phyloP scores from a whole-genome alignment of 2,329 filamentous ascomycete species.

The Tolypocladium ovalisporum region DNA sequence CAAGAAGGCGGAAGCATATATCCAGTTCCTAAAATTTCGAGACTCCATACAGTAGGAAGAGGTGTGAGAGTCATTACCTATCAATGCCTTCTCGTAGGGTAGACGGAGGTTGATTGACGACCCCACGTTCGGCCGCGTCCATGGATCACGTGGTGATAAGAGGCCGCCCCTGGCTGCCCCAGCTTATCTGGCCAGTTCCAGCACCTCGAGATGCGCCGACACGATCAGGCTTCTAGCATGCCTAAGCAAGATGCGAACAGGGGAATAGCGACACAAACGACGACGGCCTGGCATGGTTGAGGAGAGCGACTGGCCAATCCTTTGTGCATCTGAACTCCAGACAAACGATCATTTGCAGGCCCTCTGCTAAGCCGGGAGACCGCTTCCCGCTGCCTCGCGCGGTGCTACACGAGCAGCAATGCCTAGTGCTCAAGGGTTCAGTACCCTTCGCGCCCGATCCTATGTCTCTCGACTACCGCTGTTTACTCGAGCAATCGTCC shows the following conservation, averaged over 20 bases:
- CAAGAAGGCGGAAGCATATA: too few species aligned
- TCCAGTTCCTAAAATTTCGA: too few species aligned
- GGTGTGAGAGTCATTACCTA: too few species aligned
- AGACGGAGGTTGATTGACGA: too few species aligned
- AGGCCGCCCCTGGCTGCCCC: not conserved
- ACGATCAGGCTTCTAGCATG: not conserved
- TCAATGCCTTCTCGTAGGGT: too few species aligned
- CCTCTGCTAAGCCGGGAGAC: not conserved
- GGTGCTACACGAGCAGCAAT: slow-evolving; percentile 3
- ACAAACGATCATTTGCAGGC: not conserved
- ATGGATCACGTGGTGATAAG: not conserved
- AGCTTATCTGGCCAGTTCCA: not conserved
- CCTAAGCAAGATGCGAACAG: slow-evolving; percentile 1
- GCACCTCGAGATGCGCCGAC: not conserved
- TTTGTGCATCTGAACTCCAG: not conserved
- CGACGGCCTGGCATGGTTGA: not conserved
- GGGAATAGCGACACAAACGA: not conserved
- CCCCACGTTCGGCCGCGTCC: too few species aligned
- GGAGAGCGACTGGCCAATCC: not conserved
- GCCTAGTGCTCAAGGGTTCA: slow-evolving; percentile 39
- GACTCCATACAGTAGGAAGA: too few species aligned
- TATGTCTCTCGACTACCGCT: slow-evolving; percentile 80
- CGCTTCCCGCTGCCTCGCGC: not conserved
- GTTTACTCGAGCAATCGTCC: slow-evolving; percentile 63
- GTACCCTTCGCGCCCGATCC: slow-evolving; percentile 61